These are phyloP conservation scores for Porodaedalea pini DNA, from an alignment of 1,284 basidiomycete species.

Conservation along the genomic window DNA sequence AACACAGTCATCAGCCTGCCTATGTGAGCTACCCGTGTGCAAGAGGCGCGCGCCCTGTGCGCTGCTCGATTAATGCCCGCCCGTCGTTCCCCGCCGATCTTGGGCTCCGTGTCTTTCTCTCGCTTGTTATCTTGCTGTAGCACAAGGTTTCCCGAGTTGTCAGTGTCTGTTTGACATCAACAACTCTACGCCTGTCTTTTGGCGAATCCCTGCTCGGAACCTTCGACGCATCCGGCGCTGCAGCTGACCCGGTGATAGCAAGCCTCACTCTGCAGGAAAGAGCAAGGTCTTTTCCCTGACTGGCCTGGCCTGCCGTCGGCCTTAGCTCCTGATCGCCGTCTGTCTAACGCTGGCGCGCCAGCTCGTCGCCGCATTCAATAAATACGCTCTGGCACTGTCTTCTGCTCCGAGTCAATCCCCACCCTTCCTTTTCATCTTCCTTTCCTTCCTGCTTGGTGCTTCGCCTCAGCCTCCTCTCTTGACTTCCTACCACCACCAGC, in stretches of 20 bases:
- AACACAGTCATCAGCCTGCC: too few relatives aligned
- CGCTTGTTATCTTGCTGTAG: not conserved
- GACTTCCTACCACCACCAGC: too few relatives aligned
- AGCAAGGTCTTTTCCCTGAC: too few relatives aligned
- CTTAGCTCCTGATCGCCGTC: not conserved
- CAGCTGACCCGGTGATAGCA: too few relatives aligned
- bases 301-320: not conserved
- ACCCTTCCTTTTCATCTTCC: conserved; percentile 6
- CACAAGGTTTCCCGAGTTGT: not conserved
- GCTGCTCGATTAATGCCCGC: too few relatives aligned
- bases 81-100: not conserved
- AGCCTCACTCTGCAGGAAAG: too few relatives aligned
- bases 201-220: not conserved
- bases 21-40: too few relatives aligned
- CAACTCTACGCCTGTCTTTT: not conserved
- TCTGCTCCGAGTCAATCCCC: not conserved
- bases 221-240: too few relatives aligned
- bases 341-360: not conserved
- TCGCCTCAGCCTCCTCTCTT: not conserved
- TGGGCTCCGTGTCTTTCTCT: not conserved
- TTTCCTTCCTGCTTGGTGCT: not conserved
- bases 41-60: too few relatives aligned
- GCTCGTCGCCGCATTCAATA: not conserved
- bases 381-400: not conserved
- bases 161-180: not conserved